Evolutionary conservation across 169 alveolate species (phyloP).

Genomic region (Besnoitia besnoiti): DNA sequence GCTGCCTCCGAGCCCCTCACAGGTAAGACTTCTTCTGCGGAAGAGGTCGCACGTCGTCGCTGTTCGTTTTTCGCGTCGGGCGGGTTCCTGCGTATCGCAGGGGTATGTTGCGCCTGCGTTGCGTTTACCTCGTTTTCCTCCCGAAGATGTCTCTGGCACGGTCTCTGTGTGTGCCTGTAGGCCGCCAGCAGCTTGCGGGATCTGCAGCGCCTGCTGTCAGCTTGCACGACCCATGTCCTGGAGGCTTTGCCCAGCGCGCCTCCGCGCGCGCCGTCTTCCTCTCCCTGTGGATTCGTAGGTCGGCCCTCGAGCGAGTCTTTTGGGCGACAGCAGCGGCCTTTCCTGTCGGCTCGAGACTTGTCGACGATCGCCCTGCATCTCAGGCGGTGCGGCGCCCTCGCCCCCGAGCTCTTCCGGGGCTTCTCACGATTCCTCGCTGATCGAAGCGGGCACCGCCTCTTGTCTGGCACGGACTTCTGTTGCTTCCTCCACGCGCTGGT

Average conservation of each 20-base stretch:
- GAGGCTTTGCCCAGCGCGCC: neutral
- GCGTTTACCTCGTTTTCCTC: too few species aligned
- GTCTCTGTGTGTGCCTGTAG: neutral
- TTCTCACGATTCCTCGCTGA: neutral
- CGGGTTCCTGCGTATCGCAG: too few species aligned
- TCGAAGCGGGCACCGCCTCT: neutral
- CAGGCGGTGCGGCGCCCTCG: neutral
- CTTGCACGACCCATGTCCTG: neutral
- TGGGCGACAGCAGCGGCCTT: neutral
- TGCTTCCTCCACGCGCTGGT: conserved; percentile 20
- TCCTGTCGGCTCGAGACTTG: neutral
- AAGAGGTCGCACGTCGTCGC: too few species aligned
- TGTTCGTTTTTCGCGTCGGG: too few species aligned
- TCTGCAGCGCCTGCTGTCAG: neutral
- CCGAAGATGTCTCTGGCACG: too few species aligned
- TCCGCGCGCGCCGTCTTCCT: neutral
- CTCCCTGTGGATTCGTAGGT: neutral
- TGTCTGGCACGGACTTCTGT: conserved; percentile 20
- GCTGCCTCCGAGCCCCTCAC: neutral
- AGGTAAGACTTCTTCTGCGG: too few species aligned
- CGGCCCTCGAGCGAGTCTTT: neutral
- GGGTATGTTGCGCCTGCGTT: too few species aligned
- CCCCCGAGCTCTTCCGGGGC: neutral
- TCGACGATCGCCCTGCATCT: neutral
- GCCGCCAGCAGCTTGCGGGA: neutral